Base-by-base conservation (phyloP, 495 filamentous ascomycete genomes). In the Parathielavia appendiculata region DNA sequence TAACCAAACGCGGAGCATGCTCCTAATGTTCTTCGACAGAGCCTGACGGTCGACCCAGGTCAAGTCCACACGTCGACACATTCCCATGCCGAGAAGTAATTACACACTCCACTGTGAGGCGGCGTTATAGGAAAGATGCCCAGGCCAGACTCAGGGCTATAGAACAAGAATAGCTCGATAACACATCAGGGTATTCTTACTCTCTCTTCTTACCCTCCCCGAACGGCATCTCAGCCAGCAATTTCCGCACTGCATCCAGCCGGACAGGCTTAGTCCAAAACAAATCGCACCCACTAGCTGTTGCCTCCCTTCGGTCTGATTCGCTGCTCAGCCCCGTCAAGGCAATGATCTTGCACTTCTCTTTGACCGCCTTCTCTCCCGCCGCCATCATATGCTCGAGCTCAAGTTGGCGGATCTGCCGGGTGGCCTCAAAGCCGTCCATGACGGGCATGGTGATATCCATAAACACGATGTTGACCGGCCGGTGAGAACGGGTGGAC, bases 401-500 rank as follows among this genome's bases (percentile, higher is more conserved):
- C 60, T 85, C 83, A 35, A 78, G 74, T 44, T 73, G 71, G 8
- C 83, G 73, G 36, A 85, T 86, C 52, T 78, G 75, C 22, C 77
- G 66, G 0, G 81, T 83, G 16, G 81, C 78, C 32, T 80, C 79
- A 16, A 84, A 78, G 0, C 83, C 83, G 57, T 84, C 76, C 82
- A 86, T 86, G 13, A 84, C 69, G 0, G 84, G 84, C 85, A 88
- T 88, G 46, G 78, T 80, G 8, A 87, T 81, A 60, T 86, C 83
- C 83, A 86, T 86, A 19, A 86, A 70, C 1, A 86, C 75, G 36
- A 81, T 73, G 56, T 83, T 75, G 30, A 57, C 2, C 26, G 6
- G 26, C 26, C 26, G 26, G 26, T 2, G 26, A 30, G 26, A 79
- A 81, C 5, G 51, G 60, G 0, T 62, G 61, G 5, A 58, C 7